Conservation (phyloP, 345 rosid species). For the Corchorus capsularis region DNA sequence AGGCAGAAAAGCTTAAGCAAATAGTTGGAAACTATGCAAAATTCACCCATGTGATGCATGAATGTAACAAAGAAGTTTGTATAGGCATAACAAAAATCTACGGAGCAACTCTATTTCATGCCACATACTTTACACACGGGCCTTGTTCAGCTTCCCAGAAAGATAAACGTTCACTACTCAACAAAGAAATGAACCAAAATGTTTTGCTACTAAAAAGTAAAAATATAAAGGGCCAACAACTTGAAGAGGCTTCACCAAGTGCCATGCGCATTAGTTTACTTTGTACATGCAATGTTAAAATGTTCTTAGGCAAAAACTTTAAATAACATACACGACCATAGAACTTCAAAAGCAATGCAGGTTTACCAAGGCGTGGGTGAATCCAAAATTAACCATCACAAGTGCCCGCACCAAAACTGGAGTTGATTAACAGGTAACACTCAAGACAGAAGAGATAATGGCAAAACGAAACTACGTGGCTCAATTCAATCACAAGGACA, state of each 20-base stretch:
- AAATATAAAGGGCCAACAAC: background rate
- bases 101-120: background rate
- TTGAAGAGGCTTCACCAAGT: constrained; percentile 1
- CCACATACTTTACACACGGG: background rate
- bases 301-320: background rate
- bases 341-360: constrained; percentile 2
- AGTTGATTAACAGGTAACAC: background rate
- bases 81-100: background rate
- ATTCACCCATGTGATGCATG: background rate
- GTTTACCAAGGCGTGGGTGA: background rate
- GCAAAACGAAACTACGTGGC: background rate
- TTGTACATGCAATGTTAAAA: background rate
- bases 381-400: background rate
- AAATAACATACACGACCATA: background rate
- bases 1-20: background rate
- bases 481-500: background rate
- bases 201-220: background rate
- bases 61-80: background rate
- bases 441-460: background rate
- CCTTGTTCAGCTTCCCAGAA: background rate
- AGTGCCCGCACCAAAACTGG: background rate
- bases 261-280: background rate
- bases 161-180: background rate
- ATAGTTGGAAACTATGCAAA: background rate
- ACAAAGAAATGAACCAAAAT: background rate